Percentiles rank a stretch among this genome's conserved stretches.
Conservation (phyloP, 2,329 filamentous ascomycete genomes). For the Elsinoe fawcettii region DNA sequence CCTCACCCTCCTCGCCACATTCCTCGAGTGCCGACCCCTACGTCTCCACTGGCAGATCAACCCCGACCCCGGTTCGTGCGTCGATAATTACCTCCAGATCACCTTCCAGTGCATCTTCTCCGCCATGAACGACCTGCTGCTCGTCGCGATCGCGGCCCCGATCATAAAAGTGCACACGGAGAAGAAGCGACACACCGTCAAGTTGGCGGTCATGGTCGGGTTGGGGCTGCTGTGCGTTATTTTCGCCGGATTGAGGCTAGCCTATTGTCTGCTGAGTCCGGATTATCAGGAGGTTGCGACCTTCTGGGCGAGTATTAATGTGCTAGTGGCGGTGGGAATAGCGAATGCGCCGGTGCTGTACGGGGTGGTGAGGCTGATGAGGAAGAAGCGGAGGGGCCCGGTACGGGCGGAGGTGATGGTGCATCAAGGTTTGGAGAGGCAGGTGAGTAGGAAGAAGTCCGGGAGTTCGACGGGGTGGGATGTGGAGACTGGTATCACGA, state of each 20-base stretch:
- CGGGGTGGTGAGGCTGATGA: not conserved
- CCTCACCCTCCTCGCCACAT: slow-evolving; percentile 22
- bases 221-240: not conserved
- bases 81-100: not conserved
- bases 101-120: not conserved
- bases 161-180: not conserved
- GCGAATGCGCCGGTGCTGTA: slow-evolving; percentile 2
- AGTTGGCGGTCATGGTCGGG: not conserved
- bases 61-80: not conserved
- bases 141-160: not conserved
- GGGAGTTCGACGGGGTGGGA: not conserved
- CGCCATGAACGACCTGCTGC: not conserved
- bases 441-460: not conserved
- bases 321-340: not conserved
- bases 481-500: not conserved
- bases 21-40: not conserved
- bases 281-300: not conserved
- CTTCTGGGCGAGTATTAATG: not conserved
- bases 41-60: not conserved
- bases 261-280: not conserved
- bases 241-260: not conserved
- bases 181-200: not conserved
- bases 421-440: not conserved
- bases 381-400: not conserved
- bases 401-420: not conserved